phyloP scores from a whole-genome alignment of 169 alveolate species.

The Babesia caballi region DNA sequence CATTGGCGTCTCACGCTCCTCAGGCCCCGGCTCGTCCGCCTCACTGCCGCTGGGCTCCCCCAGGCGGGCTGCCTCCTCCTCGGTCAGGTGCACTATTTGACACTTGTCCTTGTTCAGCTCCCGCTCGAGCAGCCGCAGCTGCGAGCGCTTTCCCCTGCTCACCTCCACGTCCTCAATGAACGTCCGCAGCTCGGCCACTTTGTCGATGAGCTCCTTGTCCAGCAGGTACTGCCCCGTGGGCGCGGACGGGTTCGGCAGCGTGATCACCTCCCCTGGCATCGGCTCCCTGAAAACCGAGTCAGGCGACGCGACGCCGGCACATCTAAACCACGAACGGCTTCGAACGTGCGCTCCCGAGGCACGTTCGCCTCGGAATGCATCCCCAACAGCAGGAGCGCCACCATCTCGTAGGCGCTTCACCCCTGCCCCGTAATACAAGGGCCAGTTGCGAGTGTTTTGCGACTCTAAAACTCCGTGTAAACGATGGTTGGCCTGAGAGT shows the following conservation, averaged over 20 bases:
- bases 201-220: constrained; percentile 48
- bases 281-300: constrained; percentile 55
- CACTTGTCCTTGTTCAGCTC: constrained; percentile 1
- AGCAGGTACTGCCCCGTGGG: constrained; percentile 58
- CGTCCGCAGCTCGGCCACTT: constrained; percentile 57
- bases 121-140: constrained; percentile 1
- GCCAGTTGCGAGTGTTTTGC: no score
- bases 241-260: constrained; percentile 38
- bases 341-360: background rate
- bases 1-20: background rate
- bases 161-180: constrained; percentile 52
- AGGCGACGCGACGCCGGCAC: constrained; percentile 6
- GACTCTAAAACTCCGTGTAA: no score
- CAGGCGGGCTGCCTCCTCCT: constrained; percentile 15
- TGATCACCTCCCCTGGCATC: constrained; percentile 51
- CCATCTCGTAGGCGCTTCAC: background rate
- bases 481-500: no score
- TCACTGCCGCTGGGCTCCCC: background rate
- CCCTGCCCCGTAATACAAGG: background rate
- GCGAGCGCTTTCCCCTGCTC: constrained; percentile 40
- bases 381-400: background rate
- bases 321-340: background rate
- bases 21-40: background rate
- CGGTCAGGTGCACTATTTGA: background rate
- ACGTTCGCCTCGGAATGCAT: background rate